A percentile compares a stretch with the other conserved stretches of the same genome.
Evolutionary conservation across 768 basidiomycete genomes (phyloP).

Genomic region (Suillus sp.): DNA sequence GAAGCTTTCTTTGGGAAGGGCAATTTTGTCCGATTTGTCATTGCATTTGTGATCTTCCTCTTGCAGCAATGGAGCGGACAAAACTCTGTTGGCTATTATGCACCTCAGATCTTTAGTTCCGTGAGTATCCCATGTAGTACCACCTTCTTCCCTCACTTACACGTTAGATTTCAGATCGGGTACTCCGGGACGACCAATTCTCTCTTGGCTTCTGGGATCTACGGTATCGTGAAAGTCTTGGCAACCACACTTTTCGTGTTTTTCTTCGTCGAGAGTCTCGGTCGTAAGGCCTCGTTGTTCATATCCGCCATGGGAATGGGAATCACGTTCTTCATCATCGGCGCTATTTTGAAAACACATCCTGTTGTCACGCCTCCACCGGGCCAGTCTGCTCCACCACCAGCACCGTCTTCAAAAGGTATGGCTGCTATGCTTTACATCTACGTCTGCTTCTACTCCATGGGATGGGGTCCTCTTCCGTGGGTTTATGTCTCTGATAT

Average conservation of each 20-base stretch:
- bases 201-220: conserved; percentile 73
- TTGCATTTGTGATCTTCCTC: conserved; percentile 78
- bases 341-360: conserved; percentile 79
- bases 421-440: conserved; percentile 90
- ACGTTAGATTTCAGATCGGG: conserved; percentile 52
- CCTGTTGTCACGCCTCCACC: conserved; percentile 47
- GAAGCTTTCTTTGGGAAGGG: conserved; percentile 83
- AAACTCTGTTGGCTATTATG: conserved; percentile 79
- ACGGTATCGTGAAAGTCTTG: conserved; percentile 67
- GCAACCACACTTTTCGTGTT: conserved; percentile 68
- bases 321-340: conserved; percentile 77
- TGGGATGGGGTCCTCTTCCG: conserved; percentile 81
- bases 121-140: conserved; percentile 35
- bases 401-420: conserved; percentile 59
- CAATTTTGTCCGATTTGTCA: conserved; percentile 81
- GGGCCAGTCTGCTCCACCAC: conserved; percentile 41
- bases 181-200: conserved; percentile 59
- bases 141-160: not conserved
- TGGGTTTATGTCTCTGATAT: conserved; percentile 80
- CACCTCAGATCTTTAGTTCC: conserved; percentile 71
- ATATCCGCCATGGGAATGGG: conserved; percentile 83
- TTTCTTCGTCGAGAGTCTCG: conserved; percentile 66
- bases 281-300: conserved; percentile 69
- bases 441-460: conserved; percentile 85
- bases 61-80: conserved; percentile 86